Base-by-base conservation (phyloP, 2,329 filamentous ascomycete species). In the Cordyceps cicadae region DNA sequence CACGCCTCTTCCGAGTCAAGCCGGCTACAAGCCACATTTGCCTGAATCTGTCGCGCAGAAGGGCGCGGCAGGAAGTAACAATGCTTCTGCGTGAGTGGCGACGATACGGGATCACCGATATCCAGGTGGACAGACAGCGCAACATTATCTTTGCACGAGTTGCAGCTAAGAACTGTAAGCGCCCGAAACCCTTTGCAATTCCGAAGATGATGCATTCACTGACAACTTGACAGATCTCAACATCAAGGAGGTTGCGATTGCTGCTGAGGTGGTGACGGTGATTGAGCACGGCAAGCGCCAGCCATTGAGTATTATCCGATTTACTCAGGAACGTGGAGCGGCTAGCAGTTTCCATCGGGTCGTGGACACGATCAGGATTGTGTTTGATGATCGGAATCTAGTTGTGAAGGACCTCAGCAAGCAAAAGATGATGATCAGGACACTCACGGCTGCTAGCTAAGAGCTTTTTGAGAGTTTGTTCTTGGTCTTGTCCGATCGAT, bases 321-420 rank as follows among this genome's bases (percentile, higher is more conserved):
- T 97, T 71, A 93, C 89, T 1, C 92, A 97, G 70, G 91, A 94
- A 70, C 87, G 87, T 62, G 94, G 93, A n/a, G 92, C 93, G 1
- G 92, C 90, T 43, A 94, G 88, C 67, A 94, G 89, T 66, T 96
- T 97, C 76, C 83, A 90, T 70, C 87, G 85, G 69, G 89, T 96
- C 11, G 83, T 95, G 29, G 88, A 92, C 62, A 88, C 88, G 3
- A 79, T 97, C 67, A 82, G 87, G 65, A 79, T 82, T 21, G 82
- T 90, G 17, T 85, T 95, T 70, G 80, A 79, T 64, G 78, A 78
- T 62, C 84, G 87, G 32, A 79, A 80, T 29, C 76, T 92, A 66
- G 75, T 96, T 34, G 85, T 96, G 29, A 77, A 82, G 43, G 89
- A 91, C 68, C 80, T 81, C 65, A 76, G 74, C 59, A 88, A 86